phyloP scores from a whole-genome alignment of 1,139 yeast species.

The Geotrichum candidum region DNA sequence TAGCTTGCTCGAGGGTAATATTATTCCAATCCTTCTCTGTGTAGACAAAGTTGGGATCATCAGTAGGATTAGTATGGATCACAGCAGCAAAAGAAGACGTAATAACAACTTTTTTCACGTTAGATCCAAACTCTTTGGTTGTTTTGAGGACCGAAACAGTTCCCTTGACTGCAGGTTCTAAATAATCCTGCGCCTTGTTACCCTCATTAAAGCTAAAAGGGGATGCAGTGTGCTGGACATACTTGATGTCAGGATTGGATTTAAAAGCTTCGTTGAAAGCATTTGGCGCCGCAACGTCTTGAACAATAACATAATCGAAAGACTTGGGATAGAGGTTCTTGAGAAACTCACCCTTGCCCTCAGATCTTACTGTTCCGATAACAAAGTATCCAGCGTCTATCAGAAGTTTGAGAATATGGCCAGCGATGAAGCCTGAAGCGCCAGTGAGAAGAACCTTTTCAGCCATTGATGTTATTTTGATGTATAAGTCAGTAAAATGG shows the following conservation, averaged over 20 bases:
- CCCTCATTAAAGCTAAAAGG: slow-evolving; percentile 34
- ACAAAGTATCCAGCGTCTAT: slow-evolving; percentile 42
- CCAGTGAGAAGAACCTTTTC: too few relatives aligned
- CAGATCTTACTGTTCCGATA: slow-evolving; percentile 54
- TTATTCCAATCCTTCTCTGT: slow-evolving; percentile 40
- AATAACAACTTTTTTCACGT: slow-evolving; percentile 1
- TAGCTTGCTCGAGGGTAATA: slow-evolving; percentile 34
- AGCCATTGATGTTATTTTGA: too few relatives aligned
- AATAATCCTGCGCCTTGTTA: slow-evolving; percentile 13
- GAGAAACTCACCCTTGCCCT: slow-evolving; percentile 44
- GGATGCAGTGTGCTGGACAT: slow-evolving; percentile 42
- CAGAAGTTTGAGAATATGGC: slow-evolving; percentile 34
- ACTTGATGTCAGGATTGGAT: slow-evolving; percentile 39
- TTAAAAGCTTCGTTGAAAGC: slow-evolving; percentile 38
- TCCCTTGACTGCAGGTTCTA: slow-evolving; percentile 6
- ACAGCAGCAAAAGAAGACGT: slow-evolving; percentile 11
- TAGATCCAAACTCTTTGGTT: slow-evolving; percentile 17
- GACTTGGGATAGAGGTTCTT: slow-evolving; percentile 24
- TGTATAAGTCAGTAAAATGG: too few relatives aligned
- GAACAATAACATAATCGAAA: slow-evolving; percentile 40
- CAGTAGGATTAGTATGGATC: slow-evolving; percentile 37
- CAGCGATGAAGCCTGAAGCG: too few relatives aligned
- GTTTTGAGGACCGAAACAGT: not conserved
- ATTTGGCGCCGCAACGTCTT: slow-evolving; percentile 33
- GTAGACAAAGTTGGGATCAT: slow-evolving; percentile 23